Evolutionary conservation across 768 basidiomycete species (phyloP), one percentile per base, ranked within the genome.

Genomic region (Lyophyllum shimeji): DNA sequence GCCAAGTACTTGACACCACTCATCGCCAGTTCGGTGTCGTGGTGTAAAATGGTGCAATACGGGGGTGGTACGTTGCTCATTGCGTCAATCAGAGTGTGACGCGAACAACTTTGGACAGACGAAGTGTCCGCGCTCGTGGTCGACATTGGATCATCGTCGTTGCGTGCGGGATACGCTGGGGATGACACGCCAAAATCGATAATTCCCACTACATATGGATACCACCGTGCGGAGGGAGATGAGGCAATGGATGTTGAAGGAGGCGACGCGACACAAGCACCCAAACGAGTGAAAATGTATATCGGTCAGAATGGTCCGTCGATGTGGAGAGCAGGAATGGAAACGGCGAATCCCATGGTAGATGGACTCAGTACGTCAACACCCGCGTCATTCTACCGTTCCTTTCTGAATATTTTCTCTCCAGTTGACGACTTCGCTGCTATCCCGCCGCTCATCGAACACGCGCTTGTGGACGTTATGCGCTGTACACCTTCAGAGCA

Each of bases 101-200:
- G n/a, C 2, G 47, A 55, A 54, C 31, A 57, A 34, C 9, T 42
- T 47, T 46, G 12, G 57, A 65, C 57, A 97, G 95, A 98, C 69
- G 95, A 98, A 76, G 94, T 98, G n/a, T 90, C 94, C 33, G 97
- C 96, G 27, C 77, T 98, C 50, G 97, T 98, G 21, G 76, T 99
- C 34, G 97, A 99, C 76, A 89, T 98, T 67, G 97, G 97, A 25
- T 79, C 90, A 11, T 89, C 90, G 23, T 89, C 93, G 8, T 75
- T 95, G 52, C 87, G 97, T 68, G 93, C 94, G 11, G 97, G 97
- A 51, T 97, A 98, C 71, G 96, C 97, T 11, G 97, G 97, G 45
- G 96, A 98, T 72, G 97, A 98, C 66, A 84, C 90, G 11, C 97
- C 97, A 17, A 93, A 93, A 72, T 89, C 91, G 17, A 86, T 98